These are phyloP conservation scores for Kuraishia borneana DNA, from an alignment of 805 yeast species.

Conservation along the genomic window DNA sequence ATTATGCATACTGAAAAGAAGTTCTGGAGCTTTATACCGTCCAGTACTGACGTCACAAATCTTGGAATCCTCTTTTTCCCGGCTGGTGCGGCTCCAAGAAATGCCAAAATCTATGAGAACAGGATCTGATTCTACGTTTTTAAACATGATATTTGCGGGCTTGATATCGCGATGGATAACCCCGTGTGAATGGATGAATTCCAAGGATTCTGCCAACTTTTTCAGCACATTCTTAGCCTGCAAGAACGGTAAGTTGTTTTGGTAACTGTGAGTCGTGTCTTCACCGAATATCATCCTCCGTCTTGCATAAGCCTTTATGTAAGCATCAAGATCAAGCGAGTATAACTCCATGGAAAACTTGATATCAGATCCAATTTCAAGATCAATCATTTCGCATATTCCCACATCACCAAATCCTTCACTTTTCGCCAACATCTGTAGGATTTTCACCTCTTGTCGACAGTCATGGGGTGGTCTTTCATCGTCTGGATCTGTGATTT, in stretches of 20 bases:
- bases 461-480: conserved; percentile 44
- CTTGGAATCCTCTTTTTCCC: conserved; percentile 32
- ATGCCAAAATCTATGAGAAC: conserved; percentile 32
- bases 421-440: conserved; percentile 16
- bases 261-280: conserved; percentile 2
- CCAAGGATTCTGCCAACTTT: conserved; percentile 28
- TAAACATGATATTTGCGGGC: conserved; percentile 47
- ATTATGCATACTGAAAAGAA: conserved; percentile 44
- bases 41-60: conserved; percentile 57
- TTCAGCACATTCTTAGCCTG: conserved; percentile 7
- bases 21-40: conserved; percentile 64
- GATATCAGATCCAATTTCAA: too few species aligned
- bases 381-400: conserved; percentile 28
- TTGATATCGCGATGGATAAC: conserved; percentile 66
- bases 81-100: conserved; percentile 25
- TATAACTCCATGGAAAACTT: conserved; percentile 33
- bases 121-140: conserved; percentile 15
- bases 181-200: conserved; percentile 57
- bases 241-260: conserved; percentile 7
- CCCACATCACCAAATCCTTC: conserved; percentile 15
- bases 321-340: conserved; percentile 20
- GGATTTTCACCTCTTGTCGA: conserved; percentile 29
- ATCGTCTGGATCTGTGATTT: conserved; percentile 35
- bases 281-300: conserved; percentile 18
- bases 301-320: conserved; percentile 21